Conservation (phyloP, 1,284 basidiomycete species). For the Ceratobasidium sp. region DNA sequence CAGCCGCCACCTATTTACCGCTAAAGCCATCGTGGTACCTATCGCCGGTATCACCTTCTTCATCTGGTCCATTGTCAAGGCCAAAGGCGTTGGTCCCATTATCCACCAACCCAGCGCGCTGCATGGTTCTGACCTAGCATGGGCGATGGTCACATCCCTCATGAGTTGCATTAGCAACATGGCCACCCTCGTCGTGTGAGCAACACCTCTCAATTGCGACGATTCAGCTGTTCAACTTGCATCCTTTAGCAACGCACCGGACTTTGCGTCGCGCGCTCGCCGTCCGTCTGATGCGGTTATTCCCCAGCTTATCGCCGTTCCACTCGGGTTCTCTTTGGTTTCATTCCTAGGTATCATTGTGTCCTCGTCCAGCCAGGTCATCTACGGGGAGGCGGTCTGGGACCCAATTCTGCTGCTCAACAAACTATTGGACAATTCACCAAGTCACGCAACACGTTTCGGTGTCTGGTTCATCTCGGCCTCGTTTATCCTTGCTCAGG, state of each 20-base stretch:
- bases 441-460: slow-evolving; percentile 69
- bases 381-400: slow-evolving; percentile 82
- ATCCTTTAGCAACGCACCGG: slow-evolving; percentile 69
- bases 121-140: slow-evolving; percentile 73
- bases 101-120: slow-evolving; percentile 69
- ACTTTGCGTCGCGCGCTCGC: slow-evolving; percentile 77
- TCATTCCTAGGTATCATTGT: slow-evolving; percentile 86
- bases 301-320: slow-evolving; percentile 76
- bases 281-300: slow-evolving; percentile 70
- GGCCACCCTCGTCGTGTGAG: slow-evolving; percentile 73
- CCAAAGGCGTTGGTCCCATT: slow-evolving; percentile 82
- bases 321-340: slow-evolving; percentile 76
- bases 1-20: slow-evolving; percentile 79
- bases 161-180: slow-evolving; percentile 84
- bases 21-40: slow-evolving; percentile 77
- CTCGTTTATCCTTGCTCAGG: slow-evolving; percentile 76
- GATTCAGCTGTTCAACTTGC: slow-evolving; percentile 25
- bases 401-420: slow-evolving; percentile 76
- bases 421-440: slow-evolving; percentile 69
- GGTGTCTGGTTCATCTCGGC: slow-evolving; percentile 73
- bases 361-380: slow-evolving; percentile 74
- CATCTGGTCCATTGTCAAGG: slow-evolving; percentile 77
- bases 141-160: slow-evolving; percentile 79
- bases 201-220: slow-evolving; percentile 40
- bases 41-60: slow-evolving; percentile 75